Evolutionary conservation across 164 flowering plant species (phyloP), one percentile per base, ranked within the genome.

Genomic region (Annona cherimola): DNA sequence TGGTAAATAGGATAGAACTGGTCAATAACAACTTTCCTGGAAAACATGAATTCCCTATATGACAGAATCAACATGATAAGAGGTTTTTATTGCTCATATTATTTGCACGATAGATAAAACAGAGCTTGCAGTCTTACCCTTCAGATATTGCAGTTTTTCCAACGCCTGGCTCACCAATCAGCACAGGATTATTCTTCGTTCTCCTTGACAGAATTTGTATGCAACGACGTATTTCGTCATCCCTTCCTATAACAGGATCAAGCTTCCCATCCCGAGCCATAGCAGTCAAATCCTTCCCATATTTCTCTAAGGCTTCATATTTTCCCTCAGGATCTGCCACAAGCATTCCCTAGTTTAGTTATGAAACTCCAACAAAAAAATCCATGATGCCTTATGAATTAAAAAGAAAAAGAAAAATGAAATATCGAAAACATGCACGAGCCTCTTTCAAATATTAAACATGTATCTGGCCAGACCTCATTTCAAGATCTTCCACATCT

Each of bases 151-250:
- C 98, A 79, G 99, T 93, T 87, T 95, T 95, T 16, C 99, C 99
- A 63, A 95, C 99, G 76, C 99, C 99, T n/a, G 99, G 99, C 78
- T 95, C 99, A 78, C 99, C 99, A 83, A 95, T 95, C 45, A 95
- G 84, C 46, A 93, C 98, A 79, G 98, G 98, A 73, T 95, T 95
- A 82, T 95, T 95, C 82, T 95, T 95, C 43, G 99, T 95, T 85
- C 98, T 88, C 83, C 99, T 86, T 18, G 96, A 91, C 26, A 95
- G 94, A 78, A 95, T 95, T 72, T 95, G 99, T 71, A 93, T 95
- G 83, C 98, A 92, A 78, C 99, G 89, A 0, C 97, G 90, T 76
- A 95, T 95, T 75, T 95, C 98, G 81, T 92, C 97, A 82, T 95
- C 98, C 77, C 99, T 89, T 80, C 99, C 99, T 61, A 95, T 91